Evolutionary conservation across 2,329 filamentous ascomycete genomes (phyloP), one percentile per base, ranked within the genome.

Genomic region (Pseudogymnoascus sp.): DNA sequence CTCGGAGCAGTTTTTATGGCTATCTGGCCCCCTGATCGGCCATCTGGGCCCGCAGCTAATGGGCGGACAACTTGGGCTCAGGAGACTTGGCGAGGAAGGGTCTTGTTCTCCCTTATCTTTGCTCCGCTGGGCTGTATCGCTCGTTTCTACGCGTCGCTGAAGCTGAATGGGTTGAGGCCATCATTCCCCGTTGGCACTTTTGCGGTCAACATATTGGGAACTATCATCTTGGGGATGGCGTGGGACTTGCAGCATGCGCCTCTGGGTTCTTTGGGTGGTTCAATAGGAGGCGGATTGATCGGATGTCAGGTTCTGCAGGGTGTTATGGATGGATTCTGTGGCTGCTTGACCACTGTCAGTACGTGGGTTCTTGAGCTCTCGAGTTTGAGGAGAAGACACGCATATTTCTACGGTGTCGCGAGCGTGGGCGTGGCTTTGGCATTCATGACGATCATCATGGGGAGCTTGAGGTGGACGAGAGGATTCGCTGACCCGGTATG

Each of bases 111-210:
- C 0, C 78, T 94, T 26, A 85, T 92, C 2, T 94, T 97, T 69
- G 89, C 91, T 0, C 93, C 93, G 0, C 67, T 91, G 0, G 93
- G 93, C 0, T 92, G 89, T 67, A 75, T 96, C 0, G 71, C 81
- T 0, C 83, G 93, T 3, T 96, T 90, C 76, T 92, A 91, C 71
- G 74, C 83, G 1, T 89, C 89, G 0, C 71, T 89, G 6, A 74
- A 78, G 23, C 81, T 96, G n/a, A 97, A 97, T 69, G 77, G 82
- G 0, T 78, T 83, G 19, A 68, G 85, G 0, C 74, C 84, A 0
- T 76, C 81, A 0, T 97, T 97, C 67, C 93, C 93, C 0, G 74
- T 97, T 0, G 93, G 93, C 2, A 97, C 93, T 0, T 96, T 97
- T 69, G 76, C 78, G 0, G 91, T 89, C 29, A 97, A 97, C 70